These are phyloP conservation scores for Arthroderma sp. DNA, from an alignment of 2,329 filamentous ascomycete genomes.

Conservation along the genomic window DNA sequence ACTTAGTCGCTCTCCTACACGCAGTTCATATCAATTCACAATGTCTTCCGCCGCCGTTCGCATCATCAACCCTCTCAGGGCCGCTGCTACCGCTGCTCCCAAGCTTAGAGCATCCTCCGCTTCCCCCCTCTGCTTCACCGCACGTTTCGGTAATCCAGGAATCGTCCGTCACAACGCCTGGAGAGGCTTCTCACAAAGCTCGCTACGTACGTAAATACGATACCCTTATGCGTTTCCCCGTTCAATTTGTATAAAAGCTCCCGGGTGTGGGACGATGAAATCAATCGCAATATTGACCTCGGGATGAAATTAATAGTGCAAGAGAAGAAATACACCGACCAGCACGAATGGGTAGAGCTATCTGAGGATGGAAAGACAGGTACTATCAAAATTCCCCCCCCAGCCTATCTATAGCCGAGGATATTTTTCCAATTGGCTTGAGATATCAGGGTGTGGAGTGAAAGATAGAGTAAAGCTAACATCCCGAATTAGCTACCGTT, in stretches of 20 bases:
- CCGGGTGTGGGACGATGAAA: too few species aligned
- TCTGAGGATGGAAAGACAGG: conserved; percentile 70
- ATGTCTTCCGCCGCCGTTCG: conserved; percentile 27
- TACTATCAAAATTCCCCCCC: conserved; percentile 20
- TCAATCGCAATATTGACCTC: too few species aligned
- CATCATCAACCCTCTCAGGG: conserved; percentile 8
- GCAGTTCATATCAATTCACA: background rate
- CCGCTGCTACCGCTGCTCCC: conserved; percentile 6
- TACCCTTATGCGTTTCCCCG: too few species aligned
- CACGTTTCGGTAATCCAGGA: conserved; percentile 3
- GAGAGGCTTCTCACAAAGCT: conserved; percentile 29
- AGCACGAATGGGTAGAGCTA: conserved; percentile 97
- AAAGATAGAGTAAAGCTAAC: background rate
- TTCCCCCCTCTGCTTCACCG: conserved; percentile 6
- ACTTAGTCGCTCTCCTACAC: too few species aligned
- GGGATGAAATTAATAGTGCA: conserved; percentile 18
- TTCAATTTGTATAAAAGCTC: too few species aligned
- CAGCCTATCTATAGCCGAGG: background rate
- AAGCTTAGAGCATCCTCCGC: conserved; percentile 7
- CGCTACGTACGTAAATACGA: conserved; percentile 21
- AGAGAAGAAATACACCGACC: conserved; percentile 77
- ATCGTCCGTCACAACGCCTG: conserved; percentile 6
- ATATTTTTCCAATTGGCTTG: too few species aligned
- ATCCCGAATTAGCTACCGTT: conserved; percentile 40
- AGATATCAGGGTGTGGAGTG: too few species aligned